Conservation (phyloP, 306 rosid genomes). For the Cucurbita maxima region DNA sequence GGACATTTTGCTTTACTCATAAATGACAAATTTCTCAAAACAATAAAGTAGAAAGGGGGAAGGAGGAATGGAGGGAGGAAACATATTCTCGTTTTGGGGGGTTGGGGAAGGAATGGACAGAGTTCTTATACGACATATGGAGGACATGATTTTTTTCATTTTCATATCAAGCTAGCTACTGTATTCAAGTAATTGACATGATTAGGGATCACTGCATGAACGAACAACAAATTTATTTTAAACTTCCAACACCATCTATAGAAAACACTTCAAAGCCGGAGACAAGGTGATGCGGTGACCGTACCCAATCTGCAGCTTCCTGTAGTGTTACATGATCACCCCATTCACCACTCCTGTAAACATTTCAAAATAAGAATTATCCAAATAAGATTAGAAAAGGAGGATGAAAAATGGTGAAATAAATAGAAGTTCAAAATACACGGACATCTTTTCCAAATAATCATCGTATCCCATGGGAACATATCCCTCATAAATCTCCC, state of each 20-base stretch:
- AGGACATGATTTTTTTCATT: neutral
- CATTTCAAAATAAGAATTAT: neutral
- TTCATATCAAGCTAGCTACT: neutral
- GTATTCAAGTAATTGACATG: neutral
- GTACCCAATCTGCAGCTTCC: conserved; percentile 76
- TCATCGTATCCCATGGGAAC: conserved; percentile 80
- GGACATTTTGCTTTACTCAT: neutral
- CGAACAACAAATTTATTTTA: neutral
- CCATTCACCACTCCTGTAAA: conserved; percentile 76
- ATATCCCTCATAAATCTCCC: conserved; percentile 67
- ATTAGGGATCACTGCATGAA: neutral
- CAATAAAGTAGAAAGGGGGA: neutral
- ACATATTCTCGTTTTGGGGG: no score
- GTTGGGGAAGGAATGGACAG: neutral
- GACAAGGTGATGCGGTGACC: neutral
- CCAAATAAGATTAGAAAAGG: neutral
- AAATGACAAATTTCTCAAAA: neutral
- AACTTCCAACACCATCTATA: neutral
- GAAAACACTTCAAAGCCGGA: neutral
- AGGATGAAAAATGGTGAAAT: neutral
- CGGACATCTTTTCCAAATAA: conserved; percentile 63
- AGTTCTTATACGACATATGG: neutral
- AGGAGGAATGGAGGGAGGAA: neutral
- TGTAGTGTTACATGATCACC: conserved; percentile 92
- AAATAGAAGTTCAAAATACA: conserved; percentile 19